phyloP scores from a whole-genome alignment of 73 alveolate species.

The Loxodes magnus region DNA sequence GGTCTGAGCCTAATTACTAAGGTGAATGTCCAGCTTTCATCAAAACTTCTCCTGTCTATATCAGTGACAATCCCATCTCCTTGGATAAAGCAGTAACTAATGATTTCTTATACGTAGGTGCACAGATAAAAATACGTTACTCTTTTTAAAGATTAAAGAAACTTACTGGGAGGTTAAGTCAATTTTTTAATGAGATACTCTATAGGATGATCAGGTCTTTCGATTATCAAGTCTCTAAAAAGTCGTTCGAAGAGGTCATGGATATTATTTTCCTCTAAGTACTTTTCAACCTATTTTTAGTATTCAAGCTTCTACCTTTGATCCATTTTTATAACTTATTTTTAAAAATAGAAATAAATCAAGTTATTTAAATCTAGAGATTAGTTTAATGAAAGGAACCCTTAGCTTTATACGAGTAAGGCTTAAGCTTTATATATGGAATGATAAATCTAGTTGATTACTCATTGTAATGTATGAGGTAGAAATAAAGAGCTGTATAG shows the following conservation, averaged over 20 bases:
- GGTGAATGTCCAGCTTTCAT: conserved; percentile 20
- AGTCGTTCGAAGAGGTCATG: conserved; percentile 79
- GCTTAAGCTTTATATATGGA: too few relatives aligned
- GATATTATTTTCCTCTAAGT: conserved; percentile 77
- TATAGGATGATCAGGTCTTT: conserved; percentile 91
- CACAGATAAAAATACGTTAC: conserved; percentile 75
- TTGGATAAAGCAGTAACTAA: conserved; percentile 65
- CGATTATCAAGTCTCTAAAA: conserved; percentile 63
- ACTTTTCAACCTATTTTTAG: conserved; percentile 64
- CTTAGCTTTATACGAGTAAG: too few relatives aligned
- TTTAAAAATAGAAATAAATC: too few relatives aligned
- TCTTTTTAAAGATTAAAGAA: conserved; percentile 76
- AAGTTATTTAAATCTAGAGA: too few relatives aligned
- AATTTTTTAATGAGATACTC: conserved; percentile 63
- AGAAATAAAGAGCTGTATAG: too few relatives aligned
- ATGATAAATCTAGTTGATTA: too few relatives aligned
- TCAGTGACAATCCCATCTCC: conserved; percentile 67
- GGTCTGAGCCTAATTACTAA: conserved; percentile 67
- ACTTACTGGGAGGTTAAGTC: conserved; percentile 46
- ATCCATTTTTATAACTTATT: too few relatives aligned
- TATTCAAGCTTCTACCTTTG: conserved; percentile 60
- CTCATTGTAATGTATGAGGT: too few relatives aligned
- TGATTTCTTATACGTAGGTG: conserved; percentile 46
- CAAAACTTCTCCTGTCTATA: conserved; percentile 32
- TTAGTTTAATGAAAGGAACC: too few relatives aligned